Evolutionary conservation across 768 basidiomycete genomes (phyloP).

Genomic region (Exidia glandulosa): DNA sequence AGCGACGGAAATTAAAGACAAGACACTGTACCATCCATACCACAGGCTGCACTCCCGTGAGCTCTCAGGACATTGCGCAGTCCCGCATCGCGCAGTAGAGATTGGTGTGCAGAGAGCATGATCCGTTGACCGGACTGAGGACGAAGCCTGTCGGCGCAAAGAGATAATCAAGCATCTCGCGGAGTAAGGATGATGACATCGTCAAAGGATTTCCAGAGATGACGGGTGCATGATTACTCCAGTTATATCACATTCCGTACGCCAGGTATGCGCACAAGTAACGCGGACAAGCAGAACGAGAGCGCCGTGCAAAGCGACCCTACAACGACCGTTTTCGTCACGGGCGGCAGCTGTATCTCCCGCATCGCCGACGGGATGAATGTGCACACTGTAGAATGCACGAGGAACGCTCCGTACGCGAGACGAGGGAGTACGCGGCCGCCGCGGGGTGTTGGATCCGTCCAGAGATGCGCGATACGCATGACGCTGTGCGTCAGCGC

Average conservation of each 20-base stretch:
- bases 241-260: background rate
- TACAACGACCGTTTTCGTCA: background rate
- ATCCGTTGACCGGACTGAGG: too few species aligned
- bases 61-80: too few species aligned
- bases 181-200: too few species aligned
- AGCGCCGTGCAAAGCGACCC: background rate
- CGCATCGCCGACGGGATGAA: background rate
- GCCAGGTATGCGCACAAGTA: background rate
- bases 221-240: too few species aligned
- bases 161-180: too few species aligned
- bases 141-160: too few species aligned
- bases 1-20: too few species aligned
- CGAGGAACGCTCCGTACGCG: background rate
- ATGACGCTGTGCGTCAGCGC: background rate
- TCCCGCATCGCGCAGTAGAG: too few species aligned
- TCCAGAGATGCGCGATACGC: background rate
- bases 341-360: background rate
- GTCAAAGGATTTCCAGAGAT: too few species aligned
- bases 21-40: too few species aligned
- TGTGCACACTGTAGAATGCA: background rate
- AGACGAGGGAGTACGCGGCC: background rate
- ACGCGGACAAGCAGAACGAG: background rate
- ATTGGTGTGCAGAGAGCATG: too few species aligned
- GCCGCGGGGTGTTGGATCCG: background rate
- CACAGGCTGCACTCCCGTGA: too few species aligned